Conservation (phyloP, 2,329 filamentous ascomycete genomes). For the Fusarium ramigenum region DNA sequence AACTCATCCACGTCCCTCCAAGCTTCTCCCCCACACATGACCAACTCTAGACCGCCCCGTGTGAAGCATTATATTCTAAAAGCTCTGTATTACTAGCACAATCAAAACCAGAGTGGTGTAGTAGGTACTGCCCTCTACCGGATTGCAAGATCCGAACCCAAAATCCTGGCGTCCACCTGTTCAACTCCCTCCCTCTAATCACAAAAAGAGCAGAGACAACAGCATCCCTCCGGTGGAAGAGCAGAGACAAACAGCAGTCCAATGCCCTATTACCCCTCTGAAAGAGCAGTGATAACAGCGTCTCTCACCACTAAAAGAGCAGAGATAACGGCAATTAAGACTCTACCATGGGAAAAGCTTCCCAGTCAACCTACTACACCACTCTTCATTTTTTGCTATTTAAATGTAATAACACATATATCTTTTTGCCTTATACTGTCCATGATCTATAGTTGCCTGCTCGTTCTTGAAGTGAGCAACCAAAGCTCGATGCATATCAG, state of each 20-base stretch:
- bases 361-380: background rate
- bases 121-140: background rate
- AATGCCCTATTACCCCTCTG: too few species aligned
- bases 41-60: accelerated
- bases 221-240: too few species aligned
- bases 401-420: accelerated
- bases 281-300: background rate
- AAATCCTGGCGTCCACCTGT: background rate
- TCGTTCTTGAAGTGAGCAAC: slow-evolving; percentile 38
- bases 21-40: accelerated
- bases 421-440: accelerated
- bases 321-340: background rate
- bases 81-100: background rate
- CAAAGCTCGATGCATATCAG: slow-evolving; percentile 51
- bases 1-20: background rate
- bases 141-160: background rate
- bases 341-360: background rate
- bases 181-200: background rate
- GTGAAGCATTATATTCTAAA: background rate
- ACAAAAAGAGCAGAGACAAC: background rate
- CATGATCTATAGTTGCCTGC: accelerated
- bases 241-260: background rate
- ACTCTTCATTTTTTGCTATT: background rate
- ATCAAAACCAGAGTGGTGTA: background rate
- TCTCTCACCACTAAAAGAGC: background rate